These are phyloP conservation scores for Nemania sp. DNA, from an alignment of 2,329 filamentous ascomycete genomes.

Conservation along the genomic window DNA sequence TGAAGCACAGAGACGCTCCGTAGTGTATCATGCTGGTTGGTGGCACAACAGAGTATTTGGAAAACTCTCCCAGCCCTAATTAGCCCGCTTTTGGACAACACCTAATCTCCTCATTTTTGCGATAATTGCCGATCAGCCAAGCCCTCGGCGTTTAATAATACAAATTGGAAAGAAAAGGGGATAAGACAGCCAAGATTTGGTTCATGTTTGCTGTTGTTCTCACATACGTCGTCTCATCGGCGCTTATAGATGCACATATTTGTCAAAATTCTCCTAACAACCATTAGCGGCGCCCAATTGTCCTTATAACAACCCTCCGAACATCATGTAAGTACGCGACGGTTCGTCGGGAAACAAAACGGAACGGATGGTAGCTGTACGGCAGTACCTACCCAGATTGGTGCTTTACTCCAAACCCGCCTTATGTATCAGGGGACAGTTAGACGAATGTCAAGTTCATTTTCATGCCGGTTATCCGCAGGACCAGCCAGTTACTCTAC, in stretches of 20 bases:
- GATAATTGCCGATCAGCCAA: slow-evolving; percentile 12
- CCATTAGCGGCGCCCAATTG: neutral
- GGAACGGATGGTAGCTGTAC: neutral
- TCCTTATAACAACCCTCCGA: neutral
- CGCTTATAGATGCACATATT: slow-evolving; percentile 1
- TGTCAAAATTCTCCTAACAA: neutral
- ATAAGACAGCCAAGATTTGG: neutral
- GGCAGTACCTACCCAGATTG: slow-evolving; percentile 15
- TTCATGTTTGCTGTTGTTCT: neutral
- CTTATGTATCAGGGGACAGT: slow-evolving; percentile 3
- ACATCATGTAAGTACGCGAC: neutral
- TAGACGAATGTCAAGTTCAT: slow-evolving; percentile 9
- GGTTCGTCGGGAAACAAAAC: neutral
- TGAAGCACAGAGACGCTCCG: neutral
- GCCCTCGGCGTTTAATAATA: slow-evolving; percentile 7
- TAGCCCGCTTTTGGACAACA: neutral
- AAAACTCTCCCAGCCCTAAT: slow-evolving; percentile 8
- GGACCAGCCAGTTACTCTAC: neutral
- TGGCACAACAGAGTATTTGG: slow-evolving; percentile 16
- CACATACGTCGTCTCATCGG: neutral
- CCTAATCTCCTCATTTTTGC: neutral
- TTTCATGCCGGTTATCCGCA: slow-evolving; percentile 7
- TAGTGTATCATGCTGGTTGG: neutral
- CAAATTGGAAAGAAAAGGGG: neutral
- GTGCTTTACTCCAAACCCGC: slow-evolving; percentile 12